A percentile compares a stretch with the other conserved stretches of the same genome.
Evolutionary conservation across 2,329 filamentous ascomycete species (phyloP).

Genomic region (Byssoonygena ceratinophila): DNA sequence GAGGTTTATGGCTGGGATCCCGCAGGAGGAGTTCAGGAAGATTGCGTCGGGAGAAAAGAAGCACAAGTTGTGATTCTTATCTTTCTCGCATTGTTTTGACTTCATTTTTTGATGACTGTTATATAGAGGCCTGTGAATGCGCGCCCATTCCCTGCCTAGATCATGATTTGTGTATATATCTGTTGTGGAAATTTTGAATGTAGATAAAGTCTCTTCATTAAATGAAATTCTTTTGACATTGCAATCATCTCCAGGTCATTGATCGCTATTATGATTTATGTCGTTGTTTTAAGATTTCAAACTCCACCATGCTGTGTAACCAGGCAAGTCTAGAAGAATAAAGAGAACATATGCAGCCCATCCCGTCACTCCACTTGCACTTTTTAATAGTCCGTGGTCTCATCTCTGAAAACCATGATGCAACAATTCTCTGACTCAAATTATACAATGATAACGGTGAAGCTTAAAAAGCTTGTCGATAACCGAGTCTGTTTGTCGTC

Average conservation of each 20-base stretch:
- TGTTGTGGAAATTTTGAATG: not conserved
- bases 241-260: no score
- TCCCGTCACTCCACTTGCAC: no score
- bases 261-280: no score
- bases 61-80: slow-evolving; percentile 63
- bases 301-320: no score
- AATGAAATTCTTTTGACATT: not conserved
- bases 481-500: no score
- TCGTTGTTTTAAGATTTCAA: not conserved
- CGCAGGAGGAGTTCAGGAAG: slow-evolving; percentile 80
- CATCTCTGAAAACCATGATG: no score
- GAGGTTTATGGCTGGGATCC: slow-evolving; percentile 66
- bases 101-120: not conserved
- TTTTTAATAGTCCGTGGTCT: no score
- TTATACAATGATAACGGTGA: no score
- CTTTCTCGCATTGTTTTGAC: not conserved
- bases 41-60: slow-evolving; percentile 80
- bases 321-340: no score
- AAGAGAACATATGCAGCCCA: no score
- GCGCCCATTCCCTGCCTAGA: not conserved
- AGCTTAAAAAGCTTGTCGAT: no score
- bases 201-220: not conserved
- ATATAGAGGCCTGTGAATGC: not conserved
- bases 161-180: not conserved
- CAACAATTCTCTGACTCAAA: no score